Base-by-base conservation (phyloP, 1,139 yeast species). In the Hyphopichia burtonii region DNA sequence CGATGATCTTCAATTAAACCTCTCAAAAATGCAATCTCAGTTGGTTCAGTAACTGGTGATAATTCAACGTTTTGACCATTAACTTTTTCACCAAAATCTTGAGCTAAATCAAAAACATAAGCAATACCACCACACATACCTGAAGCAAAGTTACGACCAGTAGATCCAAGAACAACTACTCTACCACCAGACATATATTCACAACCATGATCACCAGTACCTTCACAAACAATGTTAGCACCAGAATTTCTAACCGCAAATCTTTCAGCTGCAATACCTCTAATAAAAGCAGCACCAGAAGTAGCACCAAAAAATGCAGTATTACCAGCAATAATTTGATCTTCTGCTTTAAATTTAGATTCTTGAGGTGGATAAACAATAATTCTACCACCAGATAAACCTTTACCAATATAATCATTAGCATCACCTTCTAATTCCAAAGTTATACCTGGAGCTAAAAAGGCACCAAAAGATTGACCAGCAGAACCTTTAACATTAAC, bases 71-170 rank as follows among this genome's bases (percentile, higher is more conserved):
- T 83, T 52, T 85, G 93, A 38, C 71, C 62, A 69, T 93, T 93
- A 52, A 88, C 91, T 69, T 86, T 86, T 47, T 83, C 82, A 50
- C 74, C 69, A 59, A 93, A 91, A 61, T 90, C 96, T 63, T 91
- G 96, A 41, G 94, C 97, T 77, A 93, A 87, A 58, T 91, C 96
- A 57, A 91, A 76, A 46, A 94, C 97, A 61, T 93, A 93, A 27
- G 96, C 96, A 65, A 93, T 93, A 81, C 99, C 99, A 68, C 99
- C 99, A 57, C 97, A 91, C 88, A 94, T 94, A 76, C 99, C 99
- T 43, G 99, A 96, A 36, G 97, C 98, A 65, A 93, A 93, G 73
- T 90, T 86, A 53, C 98, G 83, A 47, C 96, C 98, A 58, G 96
- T 87, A 44, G 83, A 70, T 40, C 98, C 96, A 54, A 93, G 78